phyloP scores from a whole-genome alignment of 2,329 filamentous ascomycete species.

The Talaromyces marneffei region DNA sequence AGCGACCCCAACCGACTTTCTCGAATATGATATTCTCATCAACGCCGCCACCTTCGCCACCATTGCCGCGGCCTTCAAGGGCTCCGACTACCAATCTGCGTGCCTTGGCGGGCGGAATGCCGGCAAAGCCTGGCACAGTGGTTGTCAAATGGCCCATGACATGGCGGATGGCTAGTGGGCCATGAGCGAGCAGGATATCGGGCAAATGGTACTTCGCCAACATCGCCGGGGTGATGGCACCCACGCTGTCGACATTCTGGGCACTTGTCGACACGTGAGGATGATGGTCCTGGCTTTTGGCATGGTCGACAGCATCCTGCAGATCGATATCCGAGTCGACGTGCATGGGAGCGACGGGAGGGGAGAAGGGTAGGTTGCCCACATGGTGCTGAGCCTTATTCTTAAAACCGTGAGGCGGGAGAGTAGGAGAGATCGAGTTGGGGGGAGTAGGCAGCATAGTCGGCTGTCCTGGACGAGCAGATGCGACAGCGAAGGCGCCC shows the following conservation, averaged over 20 bases:
- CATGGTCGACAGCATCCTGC: conserved; percentile 59
- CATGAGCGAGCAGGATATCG: conserved; percentile 81
- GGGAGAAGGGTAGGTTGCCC: conserved; percentile 31
- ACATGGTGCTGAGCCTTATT: conserved; percentile 44
- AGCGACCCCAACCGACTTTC: conserved; percentile 96
- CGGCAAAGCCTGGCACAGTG: conserved; percentile 84
- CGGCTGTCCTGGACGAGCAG: conserved; percentile 29
- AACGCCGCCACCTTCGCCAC: conserved; percentile 47
- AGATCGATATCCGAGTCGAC: conserved; percentile 86
- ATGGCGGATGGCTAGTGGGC: conserved; percentile 87
- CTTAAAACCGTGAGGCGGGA: conserved; percentile 75
- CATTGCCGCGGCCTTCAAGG: conserved; percentile 68
- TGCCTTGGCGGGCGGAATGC: conserved; percentile 83
- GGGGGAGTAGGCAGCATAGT: conserved; percentile 74
- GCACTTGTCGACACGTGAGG: conserved; percentile 34
- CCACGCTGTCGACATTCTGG: conserved; percentile 62
- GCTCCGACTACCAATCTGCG: conserved; percentile 87
- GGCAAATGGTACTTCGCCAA: conserved; percentile 87
- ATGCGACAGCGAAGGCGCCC: conserved; percentile 32
- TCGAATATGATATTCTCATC: conserved; percentile 64
- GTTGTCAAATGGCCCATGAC: conserved; percentile 93
- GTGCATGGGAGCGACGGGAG: conserved; percentile 42
- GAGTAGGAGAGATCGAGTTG: conserved; percentile 85
- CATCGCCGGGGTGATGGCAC: conserved; percentile 76
- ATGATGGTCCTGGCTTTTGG: conserved; percentile 38